Evolutionary conservation across 768 basidiomycete species (phyloP).

Genomic region (Pleurotus djamor): DNA sequence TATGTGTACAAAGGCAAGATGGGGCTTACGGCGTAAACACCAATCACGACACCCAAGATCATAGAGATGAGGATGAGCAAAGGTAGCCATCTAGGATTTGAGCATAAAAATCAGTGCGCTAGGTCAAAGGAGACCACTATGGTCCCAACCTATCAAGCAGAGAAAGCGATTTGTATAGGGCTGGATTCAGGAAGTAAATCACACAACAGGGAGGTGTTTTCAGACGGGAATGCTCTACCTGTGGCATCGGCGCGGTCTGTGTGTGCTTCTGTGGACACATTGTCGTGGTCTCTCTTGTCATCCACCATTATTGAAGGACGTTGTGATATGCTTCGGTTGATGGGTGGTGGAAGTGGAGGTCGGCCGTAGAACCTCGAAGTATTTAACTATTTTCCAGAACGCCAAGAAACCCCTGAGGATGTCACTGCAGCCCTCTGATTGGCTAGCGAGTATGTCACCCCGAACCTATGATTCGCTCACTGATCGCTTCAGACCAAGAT

Average conservation of each 20-base stretch:
- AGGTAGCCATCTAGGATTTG: constrained; percentile 44
- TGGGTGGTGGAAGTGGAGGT: background rate
- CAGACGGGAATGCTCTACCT: background rate
- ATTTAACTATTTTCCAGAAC: background rate
- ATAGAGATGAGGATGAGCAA: constrained; percentile 68
- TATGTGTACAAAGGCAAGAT: background rate
- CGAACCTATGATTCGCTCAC: background rate
- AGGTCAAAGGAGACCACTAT: background rate
- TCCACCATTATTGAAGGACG: background rate
- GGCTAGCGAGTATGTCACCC: background rate
- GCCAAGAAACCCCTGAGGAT: background rate
- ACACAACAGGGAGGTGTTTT: background rate
- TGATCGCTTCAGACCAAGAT: no score
- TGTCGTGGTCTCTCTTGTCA: background rate
- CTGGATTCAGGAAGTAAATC: constrained; percentile 14
- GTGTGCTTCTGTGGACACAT: background rate
- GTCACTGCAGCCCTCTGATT: background rate
- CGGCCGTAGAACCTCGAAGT: no score
- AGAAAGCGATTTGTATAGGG: constrained; percentile 38
- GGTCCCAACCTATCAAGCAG: constrained; percentile 36
- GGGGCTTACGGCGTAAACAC: constrained; percentile 51
- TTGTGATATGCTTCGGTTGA: background rate
- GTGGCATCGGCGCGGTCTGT: background rate
- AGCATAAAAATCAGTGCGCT: background rate
- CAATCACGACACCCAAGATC: constrained; percentile 76